phyloP scores from a whole-genome alignment of 2,329 filamentous ascomycete species.

The Fusarium sp. region DNA sequence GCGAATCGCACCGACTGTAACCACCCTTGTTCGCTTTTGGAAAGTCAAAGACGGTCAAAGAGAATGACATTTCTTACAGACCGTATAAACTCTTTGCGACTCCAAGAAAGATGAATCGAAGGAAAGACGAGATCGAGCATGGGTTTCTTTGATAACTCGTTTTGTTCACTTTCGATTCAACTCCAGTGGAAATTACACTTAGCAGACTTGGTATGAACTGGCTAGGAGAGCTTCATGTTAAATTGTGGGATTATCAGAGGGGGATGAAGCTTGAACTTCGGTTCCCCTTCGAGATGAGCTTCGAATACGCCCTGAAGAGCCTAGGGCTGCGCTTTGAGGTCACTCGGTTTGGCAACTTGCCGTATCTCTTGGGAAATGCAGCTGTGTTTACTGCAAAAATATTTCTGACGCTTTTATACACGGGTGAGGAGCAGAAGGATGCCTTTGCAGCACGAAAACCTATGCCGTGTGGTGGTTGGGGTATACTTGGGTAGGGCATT shows the following conservation, averaged over 20 bases:
- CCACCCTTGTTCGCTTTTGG: constrained; percentile 34
- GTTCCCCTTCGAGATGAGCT: constrained; percentile 5
- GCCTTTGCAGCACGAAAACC: constrained; percentile 14
- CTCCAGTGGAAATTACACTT: background rate
- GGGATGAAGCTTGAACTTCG: constrained; percentile 17
- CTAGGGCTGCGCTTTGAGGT: constrained; percentile 37
- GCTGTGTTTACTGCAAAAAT: constrained; percentile 31
- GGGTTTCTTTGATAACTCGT: constrained; percentile 22
- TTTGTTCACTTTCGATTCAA: constrained; percentile 24
- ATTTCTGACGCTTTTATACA: constrained; percentile 31
- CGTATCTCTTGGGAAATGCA: constrained; percentile 29
- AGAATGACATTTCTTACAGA: background rate
- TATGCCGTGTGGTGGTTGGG: constrained; percentile 26
- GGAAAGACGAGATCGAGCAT: constrained; percentile 7
- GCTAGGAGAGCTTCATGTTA: constrained; percentile 8
- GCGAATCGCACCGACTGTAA: constrained; percentile 2
- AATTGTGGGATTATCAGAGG: constrained; percentile 24
- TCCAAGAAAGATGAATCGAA: constrained; percentile 23
- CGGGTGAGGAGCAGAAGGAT: constrained; percentile 7
- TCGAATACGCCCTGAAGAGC: constrained; percentile 34
- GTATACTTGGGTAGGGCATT: constrained; percentile 40
- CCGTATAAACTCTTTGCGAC: constrained; percentile 4
- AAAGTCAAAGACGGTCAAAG: constrained; percentile 21
- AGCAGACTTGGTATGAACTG: constrained; percentile 17
- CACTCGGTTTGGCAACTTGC: constrained; percentile 33